Base-by-base conservation (phyloP, 176 grass and related monocot species). In the Chrysopogon serrulatus region DNA sequence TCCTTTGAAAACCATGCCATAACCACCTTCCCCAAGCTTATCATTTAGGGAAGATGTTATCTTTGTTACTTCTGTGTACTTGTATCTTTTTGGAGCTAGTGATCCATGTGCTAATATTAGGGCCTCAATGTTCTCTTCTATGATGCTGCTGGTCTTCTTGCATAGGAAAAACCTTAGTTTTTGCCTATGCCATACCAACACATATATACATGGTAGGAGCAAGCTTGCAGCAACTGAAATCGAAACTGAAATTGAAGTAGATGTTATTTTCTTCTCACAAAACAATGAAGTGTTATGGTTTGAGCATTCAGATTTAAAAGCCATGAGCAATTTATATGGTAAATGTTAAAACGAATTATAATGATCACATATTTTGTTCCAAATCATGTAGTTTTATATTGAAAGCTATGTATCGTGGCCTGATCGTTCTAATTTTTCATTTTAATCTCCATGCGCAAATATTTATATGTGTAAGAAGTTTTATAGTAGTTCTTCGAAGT, bases 1-100 rank as follows among this genome's bases (percentile, higher is more conserved):
- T 45, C 89, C 89, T 78, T 73, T 80, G 84, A 81, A 95, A 16
- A 95, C 90, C 1, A 41, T 71, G 19, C 93, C 90, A 82, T 79
- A 92, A 31, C 90, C 86, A 39, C 86, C 90, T 71, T 82, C 24
- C 16, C 90, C 90, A 6, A 92, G 73, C 32, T 88, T 92, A 19
- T 74, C 30, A 21, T 32, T 42, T n/a, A 86, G 84, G 18, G 37
- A 88, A 26, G 66, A 75, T 54, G 92, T 89, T 35, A 94, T 91
- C 68, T 81, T 87, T 36, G 60, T 91, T 63, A 86, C 43, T 19
- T 94, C 92, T 23, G 68, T 73, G 33, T 94, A 94, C n/a, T 77
- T 91, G 30, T 82, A 91, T 73, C 83, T 84, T 79, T 64, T 91
- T 54, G 89, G 86, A 27, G 89, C 70, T 10, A 94, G 49, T 2